A percentile compares a stretch with the other conserved stretches of the same genome.
These are phyloP conservation scores for Chalciporus sp. DNA, from an alignment of 1,284 basidiomycete species.

Conservation along the genomic window DNA sequence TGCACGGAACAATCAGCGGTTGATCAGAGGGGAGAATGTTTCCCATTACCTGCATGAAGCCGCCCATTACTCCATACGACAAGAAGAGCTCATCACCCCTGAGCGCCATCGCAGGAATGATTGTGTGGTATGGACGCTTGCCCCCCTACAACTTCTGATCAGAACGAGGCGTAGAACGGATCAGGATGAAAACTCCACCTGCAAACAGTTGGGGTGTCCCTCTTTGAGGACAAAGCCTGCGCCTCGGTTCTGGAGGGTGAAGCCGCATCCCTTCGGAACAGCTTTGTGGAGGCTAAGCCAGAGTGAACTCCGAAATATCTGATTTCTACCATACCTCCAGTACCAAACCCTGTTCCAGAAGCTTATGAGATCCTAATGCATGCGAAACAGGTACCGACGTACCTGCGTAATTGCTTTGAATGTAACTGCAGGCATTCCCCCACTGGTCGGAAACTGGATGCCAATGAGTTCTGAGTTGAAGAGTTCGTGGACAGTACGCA, in stretches of 20 bases:
- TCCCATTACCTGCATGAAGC: slow-evolving; percentile 81
- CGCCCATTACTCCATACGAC: slow-evolving; percentile 92
- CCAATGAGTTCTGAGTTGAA: slow-evolving; percentile 1
- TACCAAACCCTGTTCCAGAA: slow-evolving; percentile 64
- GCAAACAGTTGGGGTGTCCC: slow-evolving; percentile 81
- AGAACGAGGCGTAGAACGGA: background rate
- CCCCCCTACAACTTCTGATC: slow-evolving; percentile 51
- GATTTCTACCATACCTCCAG: slow-evolving; percentile 55
- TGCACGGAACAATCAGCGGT: slow-evolving; percentile 29
- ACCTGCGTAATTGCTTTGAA: slow-evolving; percentile 91
- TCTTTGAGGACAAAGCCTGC: slow-evolving; percentile 80
- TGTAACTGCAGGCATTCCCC: slow-evolving; percentile 95
- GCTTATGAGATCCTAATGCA: background rate
- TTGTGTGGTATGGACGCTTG: slow-evolving; percentile 94
- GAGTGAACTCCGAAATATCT: background rate
- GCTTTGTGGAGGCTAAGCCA: slow-evolving; percentile 44
- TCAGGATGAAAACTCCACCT: slow-evolving; percentile 43
- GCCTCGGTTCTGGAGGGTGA: slow-evolving; percentile 95
- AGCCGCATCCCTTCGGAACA: slow-evolving; percentile 90
- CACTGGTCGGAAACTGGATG: slow-evolving; percentile 76
- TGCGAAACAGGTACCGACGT: slow-evolving; percentile 18
- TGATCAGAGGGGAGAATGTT: background rate
- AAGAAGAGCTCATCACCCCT: slow-evolving; percentile 83
- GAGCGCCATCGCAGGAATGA: slow-evolving; percentile 91
- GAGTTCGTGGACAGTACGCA: slow-evolving; percentile 27